These are phyloP conservation scores for Discostella stelligeroides DNA, from an alignment of 108 stramenopile species.

Conservation along the genomic window DNA sequence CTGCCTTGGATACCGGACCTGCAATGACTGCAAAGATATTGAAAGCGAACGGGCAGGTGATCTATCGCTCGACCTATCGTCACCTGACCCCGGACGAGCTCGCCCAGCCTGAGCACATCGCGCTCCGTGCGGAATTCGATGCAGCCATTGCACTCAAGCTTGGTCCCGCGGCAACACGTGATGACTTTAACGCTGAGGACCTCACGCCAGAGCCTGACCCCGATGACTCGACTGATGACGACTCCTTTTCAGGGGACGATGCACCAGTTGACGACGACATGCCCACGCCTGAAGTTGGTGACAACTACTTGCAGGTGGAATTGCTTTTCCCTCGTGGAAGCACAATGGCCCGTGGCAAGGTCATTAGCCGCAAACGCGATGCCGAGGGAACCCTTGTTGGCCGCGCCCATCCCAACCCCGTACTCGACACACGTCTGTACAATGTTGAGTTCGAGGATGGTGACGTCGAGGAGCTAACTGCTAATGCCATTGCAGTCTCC, in stretches of 20 bases:
- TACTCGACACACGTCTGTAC: constrained; percentile 36
- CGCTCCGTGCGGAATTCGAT: not conserved
- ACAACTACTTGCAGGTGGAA: constrained; percentile 33
- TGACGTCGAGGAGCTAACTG: constrained; percentile 17
- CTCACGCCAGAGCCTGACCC: not conserved
- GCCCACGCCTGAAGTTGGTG: constrained; percentile 4
- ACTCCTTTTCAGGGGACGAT: not conserved
- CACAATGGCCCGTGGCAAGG: constrained; percentile 15
- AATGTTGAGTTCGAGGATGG: constrained; percentile 31
- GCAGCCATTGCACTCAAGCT: not conserved
- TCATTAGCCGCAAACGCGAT: constrained; percentile 37
- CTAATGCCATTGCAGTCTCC: constrained; percentile 15
- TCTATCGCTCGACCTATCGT: constrained; percentile 4
- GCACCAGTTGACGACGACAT: not conserved
- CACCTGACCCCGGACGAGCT: constrained; percentile 6
- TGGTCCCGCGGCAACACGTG: not conserved
- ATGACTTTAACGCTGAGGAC: constrained; percentile 5
- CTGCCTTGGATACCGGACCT: constrained; percentile 18
- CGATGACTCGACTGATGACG: not conserved
- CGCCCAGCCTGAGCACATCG: not conserved
- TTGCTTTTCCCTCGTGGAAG: constrained; percentile 34
- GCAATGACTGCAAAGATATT: constrained; percentile 33
- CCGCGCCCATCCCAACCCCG: not conserved
- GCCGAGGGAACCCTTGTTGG: constrained; percentile 46
- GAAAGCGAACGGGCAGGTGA: constrained; percentile 17